Percentiles rank a stretch among this genome's conserved stretches.
phyloP scores from a whole-genome alignment of 768 basidiomycete species.

The Leccinum incarnatum region DNA sequence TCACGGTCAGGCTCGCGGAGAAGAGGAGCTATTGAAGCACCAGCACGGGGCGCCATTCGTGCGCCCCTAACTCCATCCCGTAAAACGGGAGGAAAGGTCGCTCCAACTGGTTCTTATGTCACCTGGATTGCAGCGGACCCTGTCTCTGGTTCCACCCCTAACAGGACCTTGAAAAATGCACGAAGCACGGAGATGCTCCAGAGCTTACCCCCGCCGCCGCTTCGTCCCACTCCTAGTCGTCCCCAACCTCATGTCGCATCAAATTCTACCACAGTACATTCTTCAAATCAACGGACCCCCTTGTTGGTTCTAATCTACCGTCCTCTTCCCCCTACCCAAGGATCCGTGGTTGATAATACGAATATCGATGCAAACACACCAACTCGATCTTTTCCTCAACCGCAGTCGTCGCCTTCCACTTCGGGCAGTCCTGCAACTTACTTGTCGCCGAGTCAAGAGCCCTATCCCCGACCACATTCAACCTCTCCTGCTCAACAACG shows the following conservation, averaged over 20 bases:
- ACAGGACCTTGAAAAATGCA: constrained; percentile 22
- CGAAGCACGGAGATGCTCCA: constrained; percentile 32
- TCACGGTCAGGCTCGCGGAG: constrained; percentile 19
- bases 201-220: constrained; percentile 15
- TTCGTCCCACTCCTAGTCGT: constrained; percentile 31
- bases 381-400: constrained; percentile 21
- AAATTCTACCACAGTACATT: constrained; percentile 9
- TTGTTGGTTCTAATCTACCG: constrained; percentile 18
- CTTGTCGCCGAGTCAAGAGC: constrained; percentile 51
- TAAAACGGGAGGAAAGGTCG: constrained; percentile 25
- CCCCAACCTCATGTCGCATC: constrained; percentile 25
- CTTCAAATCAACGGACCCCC: constrained; percentile 19
- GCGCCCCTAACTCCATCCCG: constrained; percentile 10
- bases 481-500: constrained; percentile 41
- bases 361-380: constrained; percentile 19
- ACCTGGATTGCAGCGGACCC: constrained; percentile 33
- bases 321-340: constrained; percentile 32
- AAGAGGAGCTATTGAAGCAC: constrained; percentile 10
- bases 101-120: constrained; percentile 21
- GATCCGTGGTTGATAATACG: constrained; percentile 15
- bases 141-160: constrained; percentile 34
- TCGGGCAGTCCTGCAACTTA: constrained; percentile 24
- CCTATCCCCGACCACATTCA: constrained; percentile 62
- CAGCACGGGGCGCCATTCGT: constrained; percentile 10
- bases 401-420: constrained; percentile 23